Evolutionary conservation across 352 stramenopile genomes (phyloP).

Genomic region (Pseudoperonospora humuli): DNA sequence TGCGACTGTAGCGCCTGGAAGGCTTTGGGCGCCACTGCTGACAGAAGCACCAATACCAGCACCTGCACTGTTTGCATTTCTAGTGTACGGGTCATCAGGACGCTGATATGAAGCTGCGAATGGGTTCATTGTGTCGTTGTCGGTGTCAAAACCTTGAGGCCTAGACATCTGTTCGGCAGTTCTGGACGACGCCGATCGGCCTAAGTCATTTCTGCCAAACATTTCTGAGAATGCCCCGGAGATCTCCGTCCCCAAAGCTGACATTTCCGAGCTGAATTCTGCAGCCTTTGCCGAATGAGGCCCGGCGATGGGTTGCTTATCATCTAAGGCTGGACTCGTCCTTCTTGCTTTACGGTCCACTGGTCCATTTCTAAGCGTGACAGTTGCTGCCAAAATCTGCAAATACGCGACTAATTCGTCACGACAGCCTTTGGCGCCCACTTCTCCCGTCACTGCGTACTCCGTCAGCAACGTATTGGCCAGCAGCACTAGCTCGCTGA

Average conservation of each 20-base stretch:
- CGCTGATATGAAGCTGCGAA: slow-evolving; percentile 48
- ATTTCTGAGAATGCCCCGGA: slow-evolving; percentile 25
- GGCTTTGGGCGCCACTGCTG: slow-evolving; percentile 16
- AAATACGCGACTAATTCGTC: slow-evolving; percentile 64
- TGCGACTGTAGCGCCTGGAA: slow-evolving; percentile 7
- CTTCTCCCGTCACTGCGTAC: slow-evolving; percentile 53
- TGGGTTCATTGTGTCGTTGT: slow-evolving; percentile 66
- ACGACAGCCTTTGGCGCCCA: slow-evolving; percentile 44
- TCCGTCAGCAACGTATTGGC: slow-evolving; percentile 67
- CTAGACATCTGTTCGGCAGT: slow-evolving; percentile 4
- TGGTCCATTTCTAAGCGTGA: slow-evolving; percentile 50
- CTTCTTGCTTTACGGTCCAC: slow-evolving; percentile 6
- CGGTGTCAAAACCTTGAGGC: slow-evolving; percentile 13
- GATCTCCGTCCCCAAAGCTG: slow-evolving; percentile 20
- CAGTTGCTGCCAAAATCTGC: slow-evolving; percentile 46
- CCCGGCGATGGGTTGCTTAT: background rate
- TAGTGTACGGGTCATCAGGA: slow-evolving; percentile 23
- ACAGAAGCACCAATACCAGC: slow-evolving; percentile 16
- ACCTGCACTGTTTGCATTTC: slow-evolving; percentile 6
- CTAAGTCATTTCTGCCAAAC: slow-evolving; percentile 17
- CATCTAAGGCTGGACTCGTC: background rate
- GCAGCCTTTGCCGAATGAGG: slow-evolving; percentile 13
- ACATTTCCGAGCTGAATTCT: slow-evolving; percentile 26
- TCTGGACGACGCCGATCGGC: slow-evolving; percentile 1
- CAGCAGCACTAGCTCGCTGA: slow-evolving; percentile 75